phyloP scores from a whole-genome alignment of 345 rosid species.

The Sisymbrium altissimum region DNA sequence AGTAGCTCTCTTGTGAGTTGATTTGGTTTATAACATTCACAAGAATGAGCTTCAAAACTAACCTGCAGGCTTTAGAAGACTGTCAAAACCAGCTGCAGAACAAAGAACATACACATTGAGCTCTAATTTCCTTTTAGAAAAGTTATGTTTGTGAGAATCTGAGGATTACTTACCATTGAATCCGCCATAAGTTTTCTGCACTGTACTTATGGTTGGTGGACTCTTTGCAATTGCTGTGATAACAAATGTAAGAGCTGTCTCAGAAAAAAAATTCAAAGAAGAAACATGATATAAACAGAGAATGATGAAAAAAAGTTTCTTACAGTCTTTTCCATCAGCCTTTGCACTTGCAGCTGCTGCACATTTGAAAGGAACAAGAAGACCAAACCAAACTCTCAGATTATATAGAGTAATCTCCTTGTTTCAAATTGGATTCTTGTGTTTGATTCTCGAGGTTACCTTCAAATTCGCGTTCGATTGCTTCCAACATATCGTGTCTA shows the following conservation, averaged over 20 bases:
- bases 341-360: constrained; percentile 28
- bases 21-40: neutral
- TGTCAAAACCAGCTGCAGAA: constrained; percentile 7
- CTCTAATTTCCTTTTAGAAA: neutral
- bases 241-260: constrained; percentile 4
- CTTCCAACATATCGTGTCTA: constrained; percentile 27
- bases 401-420: neutral
- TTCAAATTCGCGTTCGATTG: constrained; percentile 29
- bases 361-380: constrained; percentile 14
- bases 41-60: constrained; percentile 5
- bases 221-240: constrained; percentile 7
- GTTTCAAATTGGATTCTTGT: neutral
- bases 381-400: constrained; percentile 17
- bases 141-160: neutral
- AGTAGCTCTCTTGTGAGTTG: constrained; percentile 9
- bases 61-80: constrained; percentile 32
- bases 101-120: constrained; percentile 11
- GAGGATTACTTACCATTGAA: constrained; percentile 5
- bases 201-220: constrained; percentile 1
- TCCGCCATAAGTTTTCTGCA: constrained; percentile 5
- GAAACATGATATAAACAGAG: neutral
- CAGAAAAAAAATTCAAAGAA: neutral
- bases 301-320: neutral
- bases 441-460: constrained; percentile 18
- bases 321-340: constrained; percentile 20